Conservation (phyloP, 1,284 basidiomycete genomes). For the Papiliotrema laurentii region DNA sequence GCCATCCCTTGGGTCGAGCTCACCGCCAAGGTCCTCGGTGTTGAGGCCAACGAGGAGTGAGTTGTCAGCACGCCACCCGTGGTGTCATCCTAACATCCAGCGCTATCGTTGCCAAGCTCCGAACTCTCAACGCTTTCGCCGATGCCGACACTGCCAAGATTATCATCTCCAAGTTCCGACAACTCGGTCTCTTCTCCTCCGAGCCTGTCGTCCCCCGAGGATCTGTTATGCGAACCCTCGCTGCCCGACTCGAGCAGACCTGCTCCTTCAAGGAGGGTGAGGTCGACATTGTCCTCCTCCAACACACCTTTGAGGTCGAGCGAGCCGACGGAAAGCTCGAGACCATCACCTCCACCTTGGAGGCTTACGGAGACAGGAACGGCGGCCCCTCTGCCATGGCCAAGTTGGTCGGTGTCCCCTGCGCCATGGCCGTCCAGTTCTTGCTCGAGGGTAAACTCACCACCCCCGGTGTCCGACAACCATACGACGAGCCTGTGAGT, state of each 20-base stretch:
- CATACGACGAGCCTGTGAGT: constrained; percentile 70
- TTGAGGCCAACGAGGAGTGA: constrained; percentile 66
- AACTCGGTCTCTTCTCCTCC: constrained; percentile 87
- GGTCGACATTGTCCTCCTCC: constrained; percentile 93
- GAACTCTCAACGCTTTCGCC: constrained; percentile 67
- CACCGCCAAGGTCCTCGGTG: constrained; percentile 71
- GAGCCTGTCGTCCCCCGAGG: constrained; percentile 61
- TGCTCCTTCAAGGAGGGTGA: constrained; percentile 90
- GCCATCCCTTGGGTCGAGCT: constrained; percentile 74
- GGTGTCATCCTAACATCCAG: constrained; percentile 21
- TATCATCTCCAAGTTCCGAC: constrained; percentile 81
- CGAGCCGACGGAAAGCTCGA: constrained; percentile 76
- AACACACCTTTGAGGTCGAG: constrained; percentile 92
- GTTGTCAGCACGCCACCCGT: constrained; percentile 18
- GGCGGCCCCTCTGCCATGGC: constrained; percentile 92
- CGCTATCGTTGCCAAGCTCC: constrained; percentile 66
- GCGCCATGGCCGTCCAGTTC: constrained; percentile 85
- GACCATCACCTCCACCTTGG: constrained; percentile 85
- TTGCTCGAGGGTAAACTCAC: constrained; percentile 66
- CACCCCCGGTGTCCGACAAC: constrained; percentile 76
- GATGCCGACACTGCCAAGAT: constrained; percentile 61
- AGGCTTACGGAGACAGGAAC: constrained; percentile 78
- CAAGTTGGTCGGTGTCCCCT: constrained; percentile 82
- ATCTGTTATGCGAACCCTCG: constrained; percentile 91
- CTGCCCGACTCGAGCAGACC: constrained; percentile 80